These are phyloP conservation scores for Exutisphaerella laricina DNA, from an alignment of 2,329 filamentous ascomycete genomes.

Conservation along the genomic window DNA sequence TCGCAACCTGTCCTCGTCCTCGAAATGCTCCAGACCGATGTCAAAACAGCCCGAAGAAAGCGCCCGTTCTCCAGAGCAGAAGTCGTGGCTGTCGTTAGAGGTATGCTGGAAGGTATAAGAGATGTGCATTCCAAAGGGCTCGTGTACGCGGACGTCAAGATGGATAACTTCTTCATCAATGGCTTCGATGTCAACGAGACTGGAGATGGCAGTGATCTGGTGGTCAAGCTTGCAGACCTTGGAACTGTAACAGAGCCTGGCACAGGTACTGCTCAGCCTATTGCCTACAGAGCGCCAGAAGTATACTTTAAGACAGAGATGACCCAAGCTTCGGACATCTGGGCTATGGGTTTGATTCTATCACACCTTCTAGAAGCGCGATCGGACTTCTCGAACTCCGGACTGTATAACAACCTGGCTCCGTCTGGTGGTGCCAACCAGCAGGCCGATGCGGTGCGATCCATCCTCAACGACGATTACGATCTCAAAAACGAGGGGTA, in stretches of 20 bases:
- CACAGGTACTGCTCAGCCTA: slow-evolving; percentile 25
- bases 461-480: slow-evolving; percentile 26
- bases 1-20: slow-evolving; percentile 26
- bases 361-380: slow-evolving; percentile 29
- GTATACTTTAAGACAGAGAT: slow-evolving; percentile 28
- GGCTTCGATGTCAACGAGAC: slow-evolving; percentile 20
- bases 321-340: slow-evolving; percentile 26
- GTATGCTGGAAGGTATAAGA: slow-evolving; percentile 22
- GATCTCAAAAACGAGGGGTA: slow-evolving; percentile 22
- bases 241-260: slow-evolving; percentile 27
- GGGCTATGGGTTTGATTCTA: slow-evolving; percentile 27
- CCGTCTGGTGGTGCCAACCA: slow-evolving; percentile 10
- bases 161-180: slow-evolving; percentile 29
- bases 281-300: slow-evolving; percentile 29
- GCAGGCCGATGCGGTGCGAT: slow-evolving; percentile 20
- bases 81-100: slow-evolving; percentile 20
- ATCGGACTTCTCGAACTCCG: slow-evolving; percentile 21
- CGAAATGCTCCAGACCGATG: slow-evolving; percentile 25
- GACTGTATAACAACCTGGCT: slow-evolving; percentile 26
- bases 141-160: slow-evolving; percentile 30
- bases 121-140: slow-evolving; percentile 25
- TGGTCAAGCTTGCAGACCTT: slow-evolving; percentile 27
- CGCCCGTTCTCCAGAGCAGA: slow-evolving; percentile 25
- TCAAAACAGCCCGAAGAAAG: slow-evolving; percentile 26
- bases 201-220: slow-evolving; percentile 17